Percentiles rank a stretch among this genome's conserved stretches.
Evolutionary conservation across 139 green algal species (phyloP).

Genomic region (Chlamydomonas applanata): DNA sequence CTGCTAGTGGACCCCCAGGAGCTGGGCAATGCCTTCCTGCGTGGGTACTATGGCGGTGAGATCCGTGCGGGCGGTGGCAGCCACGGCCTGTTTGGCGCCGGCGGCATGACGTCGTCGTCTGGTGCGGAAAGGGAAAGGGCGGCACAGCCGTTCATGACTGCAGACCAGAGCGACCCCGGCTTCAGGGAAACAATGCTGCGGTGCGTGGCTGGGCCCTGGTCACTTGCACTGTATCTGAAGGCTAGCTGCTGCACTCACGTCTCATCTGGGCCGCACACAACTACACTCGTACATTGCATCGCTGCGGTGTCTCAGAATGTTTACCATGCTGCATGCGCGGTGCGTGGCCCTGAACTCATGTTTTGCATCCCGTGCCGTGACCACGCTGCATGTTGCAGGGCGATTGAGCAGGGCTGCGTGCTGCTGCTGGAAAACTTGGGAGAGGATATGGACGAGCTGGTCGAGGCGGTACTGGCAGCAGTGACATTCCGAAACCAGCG

Average conservation of each 20-base stretch:
- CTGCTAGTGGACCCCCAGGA: slow-evolving; percentile 38
- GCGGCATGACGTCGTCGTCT: too few species aligned
- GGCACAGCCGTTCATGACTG: slow-evolving; percentile 8
- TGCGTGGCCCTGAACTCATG: too few species aligned
- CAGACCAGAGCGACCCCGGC: slow-evolving; percentile 24
- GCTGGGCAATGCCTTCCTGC: slow-evolving; percentile 31
- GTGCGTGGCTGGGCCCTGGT: neutral
- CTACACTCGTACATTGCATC: too few species aligned
- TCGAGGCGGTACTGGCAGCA: slow-evolving; percentile 25
- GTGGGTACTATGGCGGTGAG: slow-evolving; percentile 30
- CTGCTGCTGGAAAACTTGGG: slow-evolving; percentile 48
- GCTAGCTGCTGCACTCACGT: too few species aligned
- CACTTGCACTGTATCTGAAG: neutral
- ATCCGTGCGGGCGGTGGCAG: neutral
- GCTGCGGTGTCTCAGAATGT: too few species aligned
- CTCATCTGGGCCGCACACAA: too few species aligned
- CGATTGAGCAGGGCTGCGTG: slow-evolving; percentile 36
- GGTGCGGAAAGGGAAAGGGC: too few species aligned
- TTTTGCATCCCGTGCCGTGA: too few species aligned
- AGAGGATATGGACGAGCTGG: slow-evolving; percentile 46
- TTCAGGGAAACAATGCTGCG: slow-evolving; percentile 31
- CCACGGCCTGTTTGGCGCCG: too few species aligned
- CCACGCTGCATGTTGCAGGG: slow-evolving; percentile 13
- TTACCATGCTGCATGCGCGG: too few species aligned
- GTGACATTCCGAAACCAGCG: slow-evolving; percentile 8